Percentiles rank a stretch among this genome's conserved stretches.
Conservation (phyloP, 2,329 filamentous ascomycete genomes). For the Claviceps quebecensis region DNA sequence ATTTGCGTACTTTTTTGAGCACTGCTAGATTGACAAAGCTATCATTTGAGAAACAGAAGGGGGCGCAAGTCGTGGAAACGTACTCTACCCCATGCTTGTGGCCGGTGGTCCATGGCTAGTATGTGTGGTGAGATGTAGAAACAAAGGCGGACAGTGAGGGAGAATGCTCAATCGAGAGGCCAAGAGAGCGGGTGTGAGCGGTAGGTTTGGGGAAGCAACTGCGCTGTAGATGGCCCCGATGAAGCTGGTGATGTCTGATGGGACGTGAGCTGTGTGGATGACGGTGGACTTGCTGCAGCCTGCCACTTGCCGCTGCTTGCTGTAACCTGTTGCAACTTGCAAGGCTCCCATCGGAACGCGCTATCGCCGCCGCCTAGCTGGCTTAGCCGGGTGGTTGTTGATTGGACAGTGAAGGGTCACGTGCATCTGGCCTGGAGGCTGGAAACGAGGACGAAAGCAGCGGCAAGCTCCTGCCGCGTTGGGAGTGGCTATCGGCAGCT, state of each 20-base stretch:
- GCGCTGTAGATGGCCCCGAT: conserved; percentile 7
- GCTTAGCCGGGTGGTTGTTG: not conserved
- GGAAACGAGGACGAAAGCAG: too few relatives aligned
- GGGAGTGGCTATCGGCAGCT: not conserved
- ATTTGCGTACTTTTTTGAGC: conserved; percentile 3
- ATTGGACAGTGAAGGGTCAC: not conserved
- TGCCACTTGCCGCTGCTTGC: not conserved
- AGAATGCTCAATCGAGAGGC: not conserved
- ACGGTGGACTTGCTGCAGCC: not conserved
- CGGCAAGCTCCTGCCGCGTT: not conserved
- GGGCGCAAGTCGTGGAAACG: conserved; percentile 19
- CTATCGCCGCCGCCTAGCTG: not conserved
- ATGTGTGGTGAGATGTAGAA: conserved; percentile 1
- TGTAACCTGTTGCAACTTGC: too few relatives aligned
- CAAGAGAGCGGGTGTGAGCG: not conserved
- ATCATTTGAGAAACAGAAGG: conserved; percentile 4
- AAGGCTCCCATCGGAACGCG: not conserved
- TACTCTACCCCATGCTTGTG: conserved; percentile 61
- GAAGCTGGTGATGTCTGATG: conserved; percentile 5
- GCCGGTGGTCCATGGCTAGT: conserved; percentile 52
- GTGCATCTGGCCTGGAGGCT: too few relatives aligned
- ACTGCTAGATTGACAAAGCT: not conserved
- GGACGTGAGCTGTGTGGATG: not conserved
- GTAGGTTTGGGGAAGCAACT: not conserved
- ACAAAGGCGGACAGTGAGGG: not conserved